Conservation (phyloP, 495 filamentous ascomycete species). For the Filosporella fistucella region DNA sequence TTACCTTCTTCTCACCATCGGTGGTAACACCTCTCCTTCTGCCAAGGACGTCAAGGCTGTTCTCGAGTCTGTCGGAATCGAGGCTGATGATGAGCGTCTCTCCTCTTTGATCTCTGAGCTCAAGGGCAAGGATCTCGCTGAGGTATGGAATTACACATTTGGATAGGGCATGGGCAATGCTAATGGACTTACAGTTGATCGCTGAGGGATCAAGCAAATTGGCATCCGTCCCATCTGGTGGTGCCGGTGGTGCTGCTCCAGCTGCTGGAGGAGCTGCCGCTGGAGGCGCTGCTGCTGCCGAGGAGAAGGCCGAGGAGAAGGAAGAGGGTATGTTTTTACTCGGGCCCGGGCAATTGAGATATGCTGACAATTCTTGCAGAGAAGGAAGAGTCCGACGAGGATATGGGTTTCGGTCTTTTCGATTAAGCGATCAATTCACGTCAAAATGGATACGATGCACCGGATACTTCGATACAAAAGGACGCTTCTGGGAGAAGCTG, state of each 20-base stretch:
- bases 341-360: neutral
- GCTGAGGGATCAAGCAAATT: constrained; percentile 87
- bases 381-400: constrained; percentile 93
- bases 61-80: constrained; percentile 91
- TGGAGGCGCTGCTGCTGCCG: constrained; percentile 64
- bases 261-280: constrained; percentile 61
- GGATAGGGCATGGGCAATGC: neutral
- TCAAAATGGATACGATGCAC: constrained; percentile 9
- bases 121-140: constrained; percentile 93
- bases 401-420: constrained; percentile 99
- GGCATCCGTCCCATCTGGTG: constrained; percentile 94
- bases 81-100: constrained; percentile 86
- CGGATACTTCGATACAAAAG: constrained; percentile 3
- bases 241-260: constrained; percentile 63
- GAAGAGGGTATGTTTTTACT: constrained; percentile 43
- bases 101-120: constrained; percentile 84
- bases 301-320: constrained; percentile 75
- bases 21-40: constrained; percentile 86
- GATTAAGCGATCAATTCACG: constrained; percentile 55
- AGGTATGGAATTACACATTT: constrained; percentile 56
- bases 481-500: constrained; percentile 20
- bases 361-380: constrained; percentile 36
- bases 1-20: constrained; percentile 94
- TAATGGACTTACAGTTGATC: constrained; percentile 67
- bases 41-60: constrained; percentile 85